Base-by-base conservation (phyloP, 2,329 filamentous ascomycete species). In the Berkeleyomyces rouxiae region DNA sequence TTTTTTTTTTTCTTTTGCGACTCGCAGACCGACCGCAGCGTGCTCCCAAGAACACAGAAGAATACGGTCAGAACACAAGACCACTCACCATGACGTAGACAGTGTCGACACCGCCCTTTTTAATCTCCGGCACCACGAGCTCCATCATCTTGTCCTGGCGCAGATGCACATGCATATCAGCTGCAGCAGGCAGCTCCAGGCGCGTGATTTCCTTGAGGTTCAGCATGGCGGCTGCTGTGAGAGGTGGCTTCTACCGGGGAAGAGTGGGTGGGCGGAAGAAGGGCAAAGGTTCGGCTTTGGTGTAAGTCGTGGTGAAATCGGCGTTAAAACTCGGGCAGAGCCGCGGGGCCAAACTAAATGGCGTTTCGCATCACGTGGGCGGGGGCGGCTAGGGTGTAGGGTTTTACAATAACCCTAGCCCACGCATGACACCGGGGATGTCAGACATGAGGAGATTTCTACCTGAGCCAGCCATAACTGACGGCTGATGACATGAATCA, bases 91-190 rank as follows among this genome's bases (percentile, higher is more conserved):
- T 64, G 51, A 81, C 79, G 70, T 77, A 79, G 62, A 77, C 83
- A 10, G 82, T 83, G 69, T 87, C 82, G 67, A 86, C 82, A 59
- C 85, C 86, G 67, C 84, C 84, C 64, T 77, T 71, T 61, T 79
- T 77, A 65, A 81, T 72, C 16, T 76, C 76, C 44, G 78, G 78
- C 53, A 74, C 74, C 31, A 81, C 79, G 42, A 78, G 69, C 64
- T 82, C 75, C 79, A 85, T 83, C 77, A 84, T 80, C 64, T 79
- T 76, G 23, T 80, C 85, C 71, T 88, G 82, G 39, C 86, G 82
- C 67, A 89, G 76, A 72, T 89, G 86, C 68, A 88, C 85, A 68
- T 85, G 83, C 73, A 86, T 82, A 72, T 87, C 84, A 61, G 84
- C 84, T 65, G 82, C 76, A 31, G 84, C 78, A 59, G 83, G 82